These are phyloP conservation scores for Neonothopanus nambi DNA, from an alignment of 1,284 basidiomycete species.

Conservation along the genomic window DNA sequence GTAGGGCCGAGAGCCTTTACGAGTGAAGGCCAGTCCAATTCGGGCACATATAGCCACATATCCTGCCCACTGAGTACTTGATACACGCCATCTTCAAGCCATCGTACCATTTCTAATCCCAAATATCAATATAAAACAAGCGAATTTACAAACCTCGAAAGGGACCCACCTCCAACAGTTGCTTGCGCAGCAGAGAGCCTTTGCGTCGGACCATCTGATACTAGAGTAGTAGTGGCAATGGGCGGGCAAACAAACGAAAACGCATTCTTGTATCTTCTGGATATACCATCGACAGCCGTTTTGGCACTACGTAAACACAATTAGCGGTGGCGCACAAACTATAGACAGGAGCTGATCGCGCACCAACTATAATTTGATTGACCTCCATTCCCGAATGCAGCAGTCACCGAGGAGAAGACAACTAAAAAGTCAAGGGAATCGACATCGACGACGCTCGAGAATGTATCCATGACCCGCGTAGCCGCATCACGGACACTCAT, in stretches of 20 bases:
- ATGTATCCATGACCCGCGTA: constrained; percentile 32
- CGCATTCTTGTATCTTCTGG: constrained; percentile 32
- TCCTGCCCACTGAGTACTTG: constrained; percentile 18
- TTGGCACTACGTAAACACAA: constrained; percentile 32
- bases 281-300: constrained; percentile 32
- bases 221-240: constrained; percentile 29
- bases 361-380: constrained; percentile 43
- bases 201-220: constrained; percentile 1
- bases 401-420: constrained; percentile 36
- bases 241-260: constrained; percentile 36
- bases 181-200: constrained; percentile 26
- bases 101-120: constrained; percentile 33
- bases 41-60: constrained; percentile 23
- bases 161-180: constrained; percentile 28
- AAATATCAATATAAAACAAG: not conserved
- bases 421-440: constrained; percentile 36
- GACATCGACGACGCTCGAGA: constrained; percentile 19
- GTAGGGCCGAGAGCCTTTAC: not conserved
- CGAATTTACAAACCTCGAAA: not conserved
- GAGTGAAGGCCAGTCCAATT: constrained; percentile 18
- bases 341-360: constrained; percentile 11
- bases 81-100: constrained; percentile 25
- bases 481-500: constrained; percentile 25
- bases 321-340: not conserved
- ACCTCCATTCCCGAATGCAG: constrained; percentile 37